Conservation (phyloP, 1,284 basidiomycete species). For the Cryptococcus sp. region DNA sequence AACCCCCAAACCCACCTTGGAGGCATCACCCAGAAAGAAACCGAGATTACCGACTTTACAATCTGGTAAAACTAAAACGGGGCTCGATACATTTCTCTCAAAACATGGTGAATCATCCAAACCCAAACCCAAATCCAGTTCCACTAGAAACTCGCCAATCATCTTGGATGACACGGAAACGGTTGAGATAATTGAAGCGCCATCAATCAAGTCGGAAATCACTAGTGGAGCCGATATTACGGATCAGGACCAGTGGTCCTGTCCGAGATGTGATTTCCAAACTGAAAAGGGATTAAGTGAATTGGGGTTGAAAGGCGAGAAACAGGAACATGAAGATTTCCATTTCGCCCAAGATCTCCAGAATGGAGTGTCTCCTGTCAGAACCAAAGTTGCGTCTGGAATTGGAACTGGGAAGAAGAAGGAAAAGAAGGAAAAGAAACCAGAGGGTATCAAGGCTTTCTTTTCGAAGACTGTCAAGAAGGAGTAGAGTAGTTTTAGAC, state of each 20-base stretch:
- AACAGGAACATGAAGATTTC: constrained; percentile 75
- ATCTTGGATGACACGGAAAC: constrained; percentile 43
- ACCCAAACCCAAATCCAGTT: not conserved
- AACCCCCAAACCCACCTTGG: not conserved
- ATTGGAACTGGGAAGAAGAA: constrained; percentile 13
- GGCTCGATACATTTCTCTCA: constrained; percentile 27
- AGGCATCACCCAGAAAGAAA: constrained; percentile 20
- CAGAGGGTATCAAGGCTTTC: constrained; percentile 70
- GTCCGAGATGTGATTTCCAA: constrained; percentile 25
- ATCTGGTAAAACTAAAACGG: constrained; percentile 24
- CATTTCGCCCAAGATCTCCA: constrained; percentile 76
- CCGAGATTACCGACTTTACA: constrained; percentile 27
- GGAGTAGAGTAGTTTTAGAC: not conserved
- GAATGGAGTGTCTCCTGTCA: constrained; percentile 18
- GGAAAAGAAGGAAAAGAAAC: constrained; percentile 44
- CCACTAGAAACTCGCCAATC: constrained; percentile 14
- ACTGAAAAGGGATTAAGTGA: not conserved
- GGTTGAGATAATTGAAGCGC: not conserved
- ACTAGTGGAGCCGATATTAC: not conserved
- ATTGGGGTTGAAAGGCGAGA: constrained; percentile 53
- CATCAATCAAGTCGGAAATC: not conserved
- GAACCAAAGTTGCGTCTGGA: not conserved
- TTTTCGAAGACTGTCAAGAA: constrained; percentile 49
- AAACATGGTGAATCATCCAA: constrained; percentile 16
- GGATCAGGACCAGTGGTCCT: constrained; percentile 16